phyloP scores from a whole-genome alignment of 2,329 filamentous ascomycete genomes.

The Aspergillus ruber region DNA sequence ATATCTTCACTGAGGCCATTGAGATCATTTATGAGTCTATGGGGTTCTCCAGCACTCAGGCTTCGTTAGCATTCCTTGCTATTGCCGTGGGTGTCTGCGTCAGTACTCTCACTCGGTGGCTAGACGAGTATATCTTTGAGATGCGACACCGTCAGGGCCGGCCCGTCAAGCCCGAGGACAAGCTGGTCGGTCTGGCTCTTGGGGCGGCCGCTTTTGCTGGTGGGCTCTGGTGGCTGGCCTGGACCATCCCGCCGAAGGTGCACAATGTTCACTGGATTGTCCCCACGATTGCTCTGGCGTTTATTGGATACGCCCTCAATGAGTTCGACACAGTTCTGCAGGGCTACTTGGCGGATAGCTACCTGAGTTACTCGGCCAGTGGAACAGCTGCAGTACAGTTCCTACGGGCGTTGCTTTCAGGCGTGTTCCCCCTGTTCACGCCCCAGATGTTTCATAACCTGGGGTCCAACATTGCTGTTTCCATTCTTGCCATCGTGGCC shows the following conservation, averaged over 20 bases:
- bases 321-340: conserved; percentile 40
- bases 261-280: conserved; percentile 33
- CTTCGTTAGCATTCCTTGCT: conserved; percentile 38
- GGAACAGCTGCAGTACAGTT: conserved; percentile 40
- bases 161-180: conserved; percentile 40
- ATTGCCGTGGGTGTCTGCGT: conserved; percentile 36
- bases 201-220: conserved; percentile 41
- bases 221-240: conserved; percentile 44
- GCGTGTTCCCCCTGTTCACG: conserved; percentile 37
- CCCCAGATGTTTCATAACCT: conserved; percentile 35
- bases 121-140: conserved; percentile 33
- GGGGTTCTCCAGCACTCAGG: conserved; percentile 25
- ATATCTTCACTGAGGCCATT: conserved; percentile 43
- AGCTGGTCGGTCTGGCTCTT: conserved; percentile 41
- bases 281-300: conserved; percentile 35
- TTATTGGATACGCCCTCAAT: conserved; percentile 44
- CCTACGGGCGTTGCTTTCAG: conserved; percentile 34
- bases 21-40: conserved; percentile 34
- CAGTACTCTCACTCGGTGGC: conserved; percentile 39
- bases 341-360: conserved; percentile 42
- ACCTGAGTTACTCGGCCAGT: conserved; percentile 40
- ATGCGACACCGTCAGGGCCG: conserved; percentile 12
- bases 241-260: conserved; percentile 41
- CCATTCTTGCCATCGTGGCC: conserved; percentile 36
- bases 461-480: conserved; percentile 35